A percentile compares a stretch with the other conserved stretches of the same genome.
Conservation (phyloP, 305 asterid genomes). For the Vinca major region DNA sequence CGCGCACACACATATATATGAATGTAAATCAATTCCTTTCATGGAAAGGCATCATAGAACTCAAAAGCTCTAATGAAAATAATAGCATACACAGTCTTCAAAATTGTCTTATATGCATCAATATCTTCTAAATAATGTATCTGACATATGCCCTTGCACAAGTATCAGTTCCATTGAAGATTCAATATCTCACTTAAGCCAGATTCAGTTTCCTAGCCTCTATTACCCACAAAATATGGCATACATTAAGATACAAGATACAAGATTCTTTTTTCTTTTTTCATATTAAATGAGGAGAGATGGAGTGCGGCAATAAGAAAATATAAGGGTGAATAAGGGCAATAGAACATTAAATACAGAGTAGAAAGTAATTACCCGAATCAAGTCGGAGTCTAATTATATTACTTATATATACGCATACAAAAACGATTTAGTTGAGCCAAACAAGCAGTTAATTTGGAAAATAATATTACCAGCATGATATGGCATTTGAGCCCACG, state of each 20-base stretch:
- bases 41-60: not conserved
- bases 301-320: not conserved
- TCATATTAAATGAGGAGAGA: not conserved
- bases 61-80: not conserved
- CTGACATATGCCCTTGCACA: not conserved
- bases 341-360: not conserved
- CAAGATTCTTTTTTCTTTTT: not conserved
- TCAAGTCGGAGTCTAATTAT: not conserved
- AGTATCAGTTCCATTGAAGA: not conserved
- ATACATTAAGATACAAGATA: not conserved
- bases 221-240: not conserved
- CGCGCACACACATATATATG: not conserved
- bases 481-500: not conserved
- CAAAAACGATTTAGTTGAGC: not conserved
- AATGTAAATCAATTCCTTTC: not conserved
- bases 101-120: not conserved
- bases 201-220: not conserved
- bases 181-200: not conserved
- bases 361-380: not conserved
- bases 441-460: not conserved
- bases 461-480: not conserved
- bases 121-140: not conserved
- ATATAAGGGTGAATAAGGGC: not conserved
- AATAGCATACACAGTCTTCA: not conserved
- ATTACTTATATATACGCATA: not conserved